phyloP scores from a whole-genome alignment of 2,329 filamentous ascomycete species.

The Orbilia ellipsospora region DNA sequence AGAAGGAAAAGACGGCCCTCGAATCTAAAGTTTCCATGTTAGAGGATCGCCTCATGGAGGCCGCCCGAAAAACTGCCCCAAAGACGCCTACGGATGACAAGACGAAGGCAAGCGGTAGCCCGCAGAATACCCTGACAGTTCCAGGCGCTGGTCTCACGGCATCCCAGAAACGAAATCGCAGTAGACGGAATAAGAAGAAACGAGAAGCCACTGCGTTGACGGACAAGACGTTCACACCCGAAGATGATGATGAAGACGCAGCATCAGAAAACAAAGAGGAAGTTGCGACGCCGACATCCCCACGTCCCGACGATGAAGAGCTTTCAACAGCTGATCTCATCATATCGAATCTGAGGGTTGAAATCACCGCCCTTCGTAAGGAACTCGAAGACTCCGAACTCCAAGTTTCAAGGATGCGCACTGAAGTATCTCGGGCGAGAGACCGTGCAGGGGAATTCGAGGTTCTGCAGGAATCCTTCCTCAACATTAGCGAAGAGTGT shows the following conservation, averaged over 20 bases:
- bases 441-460: slow-evolving; percentile 87
- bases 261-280: slow-evolving; percentile 27
- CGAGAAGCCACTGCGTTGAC: slow-evolving; percentile 61
- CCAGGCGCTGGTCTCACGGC: slow-evolving; percentile 45
- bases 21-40: slow-evolving; percentile 60
- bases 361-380: slow-evolving; percentile 60
- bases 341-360: slow-evolving; percentile 59
- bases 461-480: slow-evolving; percentile 79
- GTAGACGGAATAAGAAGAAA: slow-evolving; percentile 59
- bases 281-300: slow-evolving; percentile 26
- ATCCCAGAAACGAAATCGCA: slow-evolving; percentile 53
- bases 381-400: slow-evolving; percentile 74
- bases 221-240: slow-evolving; percentile 67
- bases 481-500: slow-evolving; percentile 82
- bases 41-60: slow-evolving; percentile 60
- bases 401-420: slow-evolving; percentile 76
- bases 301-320: slow-evolving; percentile 32
- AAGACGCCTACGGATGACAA: slow-evolving; percentile 36
- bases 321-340: slow-evolving; percentile 47
- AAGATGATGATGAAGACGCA: slow-evolving; percentile 60
- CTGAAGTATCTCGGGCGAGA: slow-evolving; percentile 79
- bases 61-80: slow-evolving; percentile 24
- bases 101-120: slow-evolving; percentile 17
- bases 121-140: slow-evolving; percentile 40
- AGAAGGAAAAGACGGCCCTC: slow-evolving; percentile 56